Conservation (phyloP, 495 filamentous ascomycete genomes). For the Physcia stellaris region DNA sequence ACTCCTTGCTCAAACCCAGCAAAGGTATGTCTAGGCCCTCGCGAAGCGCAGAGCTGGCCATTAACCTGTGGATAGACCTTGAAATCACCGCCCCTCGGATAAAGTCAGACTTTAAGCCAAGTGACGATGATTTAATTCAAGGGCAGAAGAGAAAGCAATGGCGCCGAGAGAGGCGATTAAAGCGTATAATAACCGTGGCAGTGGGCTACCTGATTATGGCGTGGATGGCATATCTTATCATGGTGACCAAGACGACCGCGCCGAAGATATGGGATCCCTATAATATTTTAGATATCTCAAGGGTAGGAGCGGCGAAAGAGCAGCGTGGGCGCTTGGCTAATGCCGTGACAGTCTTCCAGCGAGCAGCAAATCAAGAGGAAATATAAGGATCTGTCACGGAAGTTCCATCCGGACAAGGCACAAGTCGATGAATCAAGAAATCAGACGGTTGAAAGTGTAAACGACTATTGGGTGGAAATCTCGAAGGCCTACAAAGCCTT, state of each 20-base stretch:
- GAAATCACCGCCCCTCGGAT: slow-evolving; percentile 56
- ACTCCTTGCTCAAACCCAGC: slow-evolving; percentile 63
- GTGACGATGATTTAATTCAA: slow-evolving; percentile 73
- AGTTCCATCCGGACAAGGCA: slow-evolving; percentile 87
- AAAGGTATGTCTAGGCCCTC: slow-evolving; percentile 40
- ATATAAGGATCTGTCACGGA: slow-evolving; percentile 74
- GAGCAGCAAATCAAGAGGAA: slow-evolving; percentile 84
- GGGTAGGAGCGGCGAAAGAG: slow-evolving; percentile 36
- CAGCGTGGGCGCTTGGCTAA: too few relatives aligned
- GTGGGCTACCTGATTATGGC: slow-evolving; percentile 75
- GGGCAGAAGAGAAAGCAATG: slow-evolving; percentile 74
- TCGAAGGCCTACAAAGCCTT: slow-evolving; percentile 95
- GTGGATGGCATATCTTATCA: slow-evolving; percentile 84
- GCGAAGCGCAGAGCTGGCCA: neutral
- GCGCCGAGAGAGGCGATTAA: slow-evolving; percentile 77
- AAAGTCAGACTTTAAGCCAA: slow-evolving; percentile 63
- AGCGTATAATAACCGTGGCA: slow-evolving; percentile 65
- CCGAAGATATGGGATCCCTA: slow-evolving; percentile 92
- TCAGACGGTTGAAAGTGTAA: slow-evolving; percentile 74
- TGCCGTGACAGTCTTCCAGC: slow-evolving; percentile 60
- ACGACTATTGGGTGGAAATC: slow-evolving; percentile 80
- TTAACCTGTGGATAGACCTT: slow-evolving; percentile 29
- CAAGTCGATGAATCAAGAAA: slow-evolving; percentile 71
- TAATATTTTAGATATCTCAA: slow-evolving; percentile 74
- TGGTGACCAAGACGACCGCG: slow-evolving; percentile 55